phyloP scores from a whole-genome alignment of 805 yeast species.

The Kazachstania psychrophila region DNA sequence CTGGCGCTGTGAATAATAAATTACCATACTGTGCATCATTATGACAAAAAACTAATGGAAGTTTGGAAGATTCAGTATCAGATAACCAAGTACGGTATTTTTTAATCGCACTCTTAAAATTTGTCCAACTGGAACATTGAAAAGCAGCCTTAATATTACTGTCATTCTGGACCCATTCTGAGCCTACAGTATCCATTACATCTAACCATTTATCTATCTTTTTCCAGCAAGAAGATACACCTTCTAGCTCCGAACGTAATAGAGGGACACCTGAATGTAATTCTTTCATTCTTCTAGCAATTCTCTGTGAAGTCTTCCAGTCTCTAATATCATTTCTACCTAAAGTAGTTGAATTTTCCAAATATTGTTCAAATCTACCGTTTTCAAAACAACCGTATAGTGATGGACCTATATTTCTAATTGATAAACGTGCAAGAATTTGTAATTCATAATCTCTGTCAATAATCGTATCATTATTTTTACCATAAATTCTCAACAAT shows the following conservation, averaged over 20 bases:
- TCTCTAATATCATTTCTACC: slow-evolving; percentile 65
- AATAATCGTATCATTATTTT: slow-evolving; percentile 74
- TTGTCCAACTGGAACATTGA: slow-evolving; percentile 34
- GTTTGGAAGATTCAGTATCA: slow-evolving; percentile 21
- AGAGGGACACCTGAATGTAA: slow-evolving; percentile 73
- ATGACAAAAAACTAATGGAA: slow-evolving; percentile 69
- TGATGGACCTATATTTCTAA: slow-evolving; percentile 77
- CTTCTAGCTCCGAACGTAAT: slow-evolving; percentile 42
- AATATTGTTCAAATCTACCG: slow-evolving; percentile 89
- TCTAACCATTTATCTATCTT: slow-evolving; percentile 64
- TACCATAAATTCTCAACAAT: slow-evolving; percentile 78
- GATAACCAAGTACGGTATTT: slow-evolving; percentile 58
- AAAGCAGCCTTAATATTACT: slow-evolving; percentile 31
- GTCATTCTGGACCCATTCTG: slow-evolving; percentile 31
- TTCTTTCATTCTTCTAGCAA: slow-evolving; percentile 95
- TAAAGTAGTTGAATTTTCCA: slow-evolving; percentile 74
- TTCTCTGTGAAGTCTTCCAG: slow-evolving; percentile 66
- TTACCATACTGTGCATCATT: slow-evolving; percentile 97
- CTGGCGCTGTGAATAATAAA: slow-evolving; percentile 57
- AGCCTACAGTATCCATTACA: slow-evolving; percentile 32
- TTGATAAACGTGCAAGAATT: slow-evolving; percentile 62
- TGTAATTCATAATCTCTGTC: slow-evolving; percentile 76
- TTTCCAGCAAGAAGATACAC: slow-evolving; percentile 63
- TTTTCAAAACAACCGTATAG: slow-evolving; percentile 82
- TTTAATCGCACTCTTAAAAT: slow-evolving; percentile 40